A percentile compares a stretch with the other conserved stretches of the same genome.
phyloP scores from a whole-genome alignment of 1,284 basidiomycete genomes.

The Fistulinella cinereoalba region DNA sequence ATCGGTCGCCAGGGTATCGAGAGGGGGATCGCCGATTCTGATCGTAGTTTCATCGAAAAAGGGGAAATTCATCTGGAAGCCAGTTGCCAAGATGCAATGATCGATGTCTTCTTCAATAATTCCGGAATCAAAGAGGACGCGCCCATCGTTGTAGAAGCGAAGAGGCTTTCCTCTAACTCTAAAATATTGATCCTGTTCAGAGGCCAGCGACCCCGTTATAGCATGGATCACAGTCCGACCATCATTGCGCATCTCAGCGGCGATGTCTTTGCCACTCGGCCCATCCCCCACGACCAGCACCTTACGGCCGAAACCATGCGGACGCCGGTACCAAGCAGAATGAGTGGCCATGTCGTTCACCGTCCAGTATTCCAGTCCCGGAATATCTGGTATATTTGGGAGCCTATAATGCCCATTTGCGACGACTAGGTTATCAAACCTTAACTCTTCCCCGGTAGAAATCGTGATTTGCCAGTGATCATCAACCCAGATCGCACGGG shows the following conservation, averaged over 20 bases:
- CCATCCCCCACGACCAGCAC: slow-evolving; percentile 71
- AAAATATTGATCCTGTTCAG: slow-evolving; percentile 36
- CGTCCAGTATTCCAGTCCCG: slow-evolving; percentile 61
- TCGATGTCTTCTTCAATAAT: slow-evolving; percentile 53
- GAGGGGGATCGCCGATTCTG: slow-evolving; percentile 36
- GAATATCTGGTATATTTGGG: slow-evolving; percentile 57
- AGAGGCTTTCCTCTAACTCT: slow-evolving; percentile 45
- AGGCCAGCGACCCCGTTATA: slow-evolving; percentile 35
- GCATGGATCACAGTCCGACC: slow-evolving; percentile 57
- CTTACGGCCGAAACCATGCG: slow-evolving; percentile 43
- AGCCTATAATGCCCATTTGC: slow-evolving; percentile 71
- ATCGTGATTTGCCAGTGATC: slow-evolving; percentile 48
- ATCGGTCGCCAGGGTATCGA: slow-evolving; percentile 48
- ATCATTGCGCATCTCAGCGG: slow-evolving; percentile 48
- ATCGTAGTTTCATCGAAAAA: slow-evolving; percentile 47
- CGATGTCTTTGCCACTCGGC: slow-evolving; percentile 66
- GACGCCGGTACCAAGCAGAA: slow-evolving; percentile 64
- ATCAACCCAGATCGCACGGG: slow-evolving; percentile 41
- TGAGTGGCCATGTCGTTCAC: slow-evolving; percentile 50
- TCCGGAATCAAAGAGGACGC: slow-evolving; percentile 60
- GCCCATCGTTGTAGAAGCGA: slow-evolving; percentile 43
- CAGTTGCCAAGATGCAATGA: slow-evolving; percentile 69
- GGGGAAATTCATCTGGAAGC: slow-evolving; percentile 61
- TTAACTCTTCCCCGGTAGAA: slow-evolving; percentile 36
- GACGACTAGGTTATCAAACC: slow-evolving; percentile 63